Evolutionary conservation across 2,329 filamentous ascomycete species (phyloP), one percentile per base, ranked within the genome.

Genomic region (Ophiostoma sp.): DNA sequence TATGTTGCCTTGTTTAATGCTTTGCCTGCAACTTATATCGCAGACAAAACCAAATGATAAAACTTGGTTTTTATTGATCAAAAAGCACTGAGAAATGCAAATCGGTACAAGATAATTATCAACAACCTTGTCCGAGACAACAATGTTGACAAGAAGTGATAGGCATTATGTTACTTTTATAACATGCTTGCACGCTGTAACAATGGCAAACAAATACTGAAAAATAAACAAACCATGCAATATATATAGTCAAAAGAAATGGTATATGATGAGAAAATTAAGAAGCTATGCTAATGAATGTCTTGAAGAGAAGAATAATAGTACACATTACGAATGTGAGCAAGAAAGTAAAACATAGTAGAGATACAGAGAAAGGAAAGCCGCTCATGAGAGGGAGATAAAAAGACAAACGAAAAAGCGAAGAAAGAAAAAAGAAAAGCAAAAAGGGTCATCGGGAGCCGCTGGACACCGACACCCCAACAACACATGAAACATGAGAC

Each of bases 211-310:
- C 13, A 11, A 8, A 39, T 11, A 10, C 3, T 39, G 36, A 10
- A 39, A 31, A 31, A 31, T 31, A 31, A 31, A 13, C 1, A 31
- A 31, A 13, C 1, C 3, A 44, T 48, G 17, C 17, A 7, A n/a
- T 1, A n/a, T 8, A 8, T 48, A 48, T 4, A n/a, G 20, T 48
- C 44, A 48, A n/a, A n/a, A 20, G 17, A 44, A 35, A n/a, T 33
- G 57, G 57, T 62, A 67, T 67, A 67, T 36, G 27, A 39, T n/a
- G 36, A 67, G 5, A 54, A 35, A 67, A 5, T 54, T 27, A 57
- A 33, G 41, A 36, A 65, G 62, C 33, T 65, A 65, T 65, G 62
- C 33, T 64, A 64, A 33, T n/a, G 60, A 64, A 13, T 64, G 60
- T 35, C 31, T 36, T n/a, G 33, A 65, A 65, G 20, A 65, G 35